These are phyloP conservation scores for Fusarium musae DNA, from an alignment of 2,329 filamentous ascomycete species.

Conservation along the genomic window DNA sequence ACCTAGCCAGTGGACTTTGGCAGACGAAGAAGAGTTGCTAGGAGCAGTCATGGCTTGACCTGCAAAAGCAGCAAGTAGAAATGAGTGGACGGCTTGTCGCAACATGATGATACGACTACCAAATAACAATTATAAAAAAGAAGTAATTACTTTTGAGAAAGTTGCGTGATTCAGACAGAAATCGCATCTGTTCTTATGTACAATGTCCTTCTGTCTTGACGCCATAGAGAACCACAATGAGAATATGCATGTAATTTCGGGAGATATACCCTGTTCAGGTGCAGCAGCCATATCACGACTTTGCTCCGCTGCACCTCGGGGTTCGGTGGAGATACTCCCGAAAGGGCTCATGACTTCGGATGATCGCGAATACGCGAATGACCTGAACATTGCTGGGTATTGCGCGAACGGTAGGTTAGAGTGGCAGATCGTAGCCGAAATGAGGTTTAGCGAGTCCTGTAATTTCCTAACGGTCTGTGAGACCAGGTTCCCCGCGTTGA, in stretches of 20 bases:
- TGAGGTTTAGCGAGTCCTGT: not conserved
- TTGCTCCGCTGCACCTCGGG: conserved; percentile 19
- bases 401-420: not conserved
- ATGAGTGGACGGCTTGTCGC: conserved; percentile 38
- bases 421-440: conserved; percentile 5
- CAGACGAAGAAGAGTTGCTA: conserved; percentile 36
- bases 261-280: conserved; percentile 23
- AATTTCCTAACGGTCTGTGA: conserved; percentile 7
- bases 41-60: conserved; percentile 24
- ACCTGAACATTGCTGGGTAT: not conserved
- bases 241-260: conserved; percentile 36
- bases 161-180: not conserved
- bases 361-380: not conserved
- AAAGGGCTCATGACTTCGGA: not conserved
- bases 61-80: conserved; percentile 23
- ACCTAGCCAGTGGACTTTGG: conserved; percentile 54
- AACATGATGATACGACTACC: conserved; percentile 32
- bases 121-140: not conserved
- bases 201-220: conserved; percentile 4
- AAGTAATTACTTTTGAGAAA: not conserved
- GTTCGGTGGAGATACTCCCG: conserved; percentile 12
- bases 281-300: not conserved
- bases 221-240: conserved; percentile 32
- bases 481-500: conserved; percentile 14
- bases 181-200: conserved; percentile 10